Percentiles rank a stretch among this genome's conserved stretches.
These are phyloP conservation scores for Leishmania gerbilli DNA, from an alignment of 208 protist species.

Conservation along the genomic window DNA sequence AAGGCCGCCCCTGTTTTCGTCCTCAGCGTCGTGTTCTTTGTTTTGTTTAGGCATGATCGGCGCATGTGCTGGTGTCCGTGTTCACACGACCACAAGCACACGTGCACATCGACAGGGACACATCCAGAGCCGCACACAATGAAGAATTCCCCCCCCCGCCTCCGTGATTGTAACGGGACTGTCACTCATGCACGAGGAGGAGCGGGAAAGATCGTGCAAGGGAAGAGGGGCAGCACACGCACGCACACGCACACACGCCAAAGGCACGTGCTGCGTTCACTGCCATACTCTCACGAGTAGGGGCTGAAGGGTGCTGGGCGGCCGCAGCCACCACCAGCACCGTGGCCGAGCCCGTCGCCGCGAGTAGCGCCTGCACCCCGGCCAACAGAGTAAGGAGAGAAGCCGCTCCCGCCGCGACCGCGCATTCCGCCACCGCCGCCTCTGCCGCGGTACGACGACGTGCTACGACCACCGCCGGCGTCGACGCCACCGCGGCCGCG, in stretches of 20 bases:
- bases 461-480: neutral
- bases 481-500: constrained; percentile 3
- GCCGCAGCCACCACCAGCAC: neutral
- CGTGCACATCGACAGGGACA: neutral
- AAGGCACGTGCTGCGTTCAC: neutral
- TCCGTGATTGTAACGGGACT: neutral
- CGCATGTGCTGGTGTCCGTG: neutral
- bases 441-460: constrained; percentile 13
- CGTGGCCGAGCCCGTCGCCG: neutral
- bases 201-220: neutral
- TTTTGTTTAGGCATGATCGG: neutral
- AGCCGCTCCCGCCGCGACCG: neutral
- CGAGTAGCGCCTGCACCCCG: neutral
- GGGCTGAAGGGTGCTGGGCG: constrained; percentile 1
- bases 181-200: neutral
- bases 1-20: neutral
- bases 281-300: neutral
- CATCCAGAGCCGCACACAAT: neutral
- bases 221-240: neutral
- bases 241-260: neutral
- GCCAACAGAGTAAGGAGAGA: neutral
- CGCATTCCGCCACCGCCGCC: constrained; percentile 2
- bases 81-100: neutral
- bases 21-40: neutral
- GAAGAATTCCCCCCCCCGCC: neutral